Evolutionary conservation across 2,329 filamentous ascomycete species (phyloP).

Genomic region (Fusarium camptoceras): DNA sequence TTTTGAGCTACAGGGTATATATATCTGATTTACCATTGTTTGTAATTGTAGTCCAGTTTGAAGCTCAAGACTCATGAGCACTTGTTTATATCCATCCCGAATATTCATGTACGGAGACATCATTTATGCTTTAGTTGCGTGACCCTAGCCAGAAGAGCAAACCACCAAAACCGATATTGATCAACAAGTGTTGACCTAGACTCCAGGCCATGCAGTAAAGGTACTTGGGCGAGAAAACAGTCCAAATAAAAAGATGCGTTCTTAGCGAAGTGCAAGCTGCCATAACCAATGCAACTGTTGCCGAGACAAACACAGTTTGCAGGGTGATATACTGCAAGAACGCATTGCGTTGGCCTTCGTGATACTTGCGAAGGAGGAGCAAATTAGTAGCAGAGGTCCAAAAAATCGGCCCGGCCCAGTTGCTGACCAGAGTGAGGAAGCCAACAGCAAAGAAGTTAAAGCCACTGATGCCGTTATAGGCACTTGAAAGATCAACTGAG

Average conservation of each 20-base stretch:
- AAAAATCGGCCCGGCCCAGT: constrained; percentile 93
- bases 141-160: constrained; percentile 66
- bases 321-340: constrained; percentile 68
- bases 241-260: constrained; percentile 97
- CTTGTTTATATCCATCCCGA: constrained; percentile 3
- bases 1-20: constrained; percentile 34
- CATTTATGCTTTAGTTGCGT: constrained; percentile 20
- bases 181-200: constrained; percentile 79
- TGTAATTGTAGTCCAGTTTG: constrained; percentile 16
- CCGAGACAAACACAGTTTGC: constrained; percentile 77
- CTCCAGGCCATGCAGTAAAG: constrained; percentile 93
- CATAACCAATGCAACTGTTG: constrained; percentile 81
- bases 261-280: constrained; percentile 84
- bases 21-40: constrained; percentile 25
- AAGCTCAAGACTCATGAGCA: neutral
- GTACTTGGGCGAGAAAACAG: constrained; percentile 97
- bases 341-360: constrained; percentile 45
- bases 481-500: constrained; percentile 92
- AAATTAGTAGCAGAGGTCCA: constrained; percentile 78
- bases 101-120: constrained; percentile 11
- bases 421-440: constrained; percentile 83
- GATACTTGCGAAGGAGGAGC: constrained; percentile 61
- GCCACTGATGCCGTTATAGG: constrained; percentile 88
- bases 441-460: constrained; percentile 89
- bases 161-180: constrained; percentile 75